phyloP scores from a whole-genome alignment of 768 basidiomycete genomes.

The Neoboletus magnificus region DNA sequence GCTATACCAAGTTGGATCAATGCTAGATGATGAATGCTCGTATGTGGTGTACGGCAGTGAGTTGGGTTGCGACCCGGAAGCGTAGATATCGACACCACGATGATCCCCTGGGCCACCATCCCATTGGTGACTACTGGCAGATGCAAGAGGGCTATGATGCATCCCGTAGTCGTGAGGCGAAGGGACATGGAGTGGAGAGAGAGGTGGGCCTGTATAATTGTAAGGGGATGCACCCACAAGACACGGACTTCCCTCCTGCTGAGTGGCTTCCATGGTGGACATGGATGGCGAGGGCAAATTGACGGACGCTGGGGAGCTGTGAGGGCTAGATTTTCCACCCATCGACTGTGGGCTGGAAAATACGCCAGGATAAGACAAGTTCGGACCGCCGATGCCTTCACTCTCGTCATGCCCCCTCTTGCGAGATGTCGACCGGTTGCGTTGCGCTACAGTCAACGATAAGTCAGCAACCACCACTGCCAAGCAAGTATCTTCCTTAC shows the following conservation, averaged over 20 bases:
- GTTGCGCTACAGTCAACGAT: slow-evolving; percentile 42
- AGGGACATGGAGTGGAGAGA: slow-evolving; percentile 50
- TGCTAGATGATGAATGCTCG: slow-evolving; percentile 37
- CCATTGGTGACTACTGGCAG: slow-evolving; percentile 39
- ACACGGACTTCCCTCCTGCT: slow-evolving; percentile 55
- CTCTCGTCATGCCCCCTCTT: slow-evolving; percentile 69
- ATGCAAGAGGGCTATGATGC: slow-evolving; percentile 31
- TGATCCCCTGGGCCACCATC: slow-evolving; percentile 39
- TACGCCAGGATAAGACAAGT: slow-evolving; percentile 46
- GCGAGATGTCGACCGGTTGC: slow-evolving; percentile 74
- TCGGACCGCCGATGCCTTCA: slow-evolving; percentile 45
- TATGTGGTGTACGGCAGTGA: slow-evolving; percentile 45
- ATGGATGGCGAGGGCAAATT: slow-evolving; percentile 70
- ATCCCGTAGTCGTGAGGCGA: slow-evolving; percentile 56
- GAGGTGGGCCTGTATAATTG: slow-evolving; percentile 42
- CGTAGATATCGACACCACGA: slow-evolving; percentile 42
- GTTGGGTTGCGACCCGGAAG: slow-evolving; percentile 35
- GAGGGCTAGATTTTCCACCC: slow-evolving; percentile 51
- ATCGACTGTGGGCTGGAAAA: slow-evolving; percentile 53
- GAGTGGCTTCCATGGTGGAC: slow-evolving; percentile 44
- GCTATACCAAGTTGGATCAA: slow-evolving; percentile 38
- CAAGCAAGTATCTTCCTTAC: slow-evolving; percentile 37
- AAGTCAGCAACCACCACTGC: slow-evolving; percentile 13
- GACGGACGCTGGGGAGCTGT: slow-evolving; percentile 73
- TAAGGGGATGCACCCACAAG: slow-evolving; percentile 44